Evolutionary conservation across 2,329 filamentous ascomycete genomes (phyloP), one percentile per base, ranked within the genome.

Genomic region (Ascochyta fabae): DNA sequence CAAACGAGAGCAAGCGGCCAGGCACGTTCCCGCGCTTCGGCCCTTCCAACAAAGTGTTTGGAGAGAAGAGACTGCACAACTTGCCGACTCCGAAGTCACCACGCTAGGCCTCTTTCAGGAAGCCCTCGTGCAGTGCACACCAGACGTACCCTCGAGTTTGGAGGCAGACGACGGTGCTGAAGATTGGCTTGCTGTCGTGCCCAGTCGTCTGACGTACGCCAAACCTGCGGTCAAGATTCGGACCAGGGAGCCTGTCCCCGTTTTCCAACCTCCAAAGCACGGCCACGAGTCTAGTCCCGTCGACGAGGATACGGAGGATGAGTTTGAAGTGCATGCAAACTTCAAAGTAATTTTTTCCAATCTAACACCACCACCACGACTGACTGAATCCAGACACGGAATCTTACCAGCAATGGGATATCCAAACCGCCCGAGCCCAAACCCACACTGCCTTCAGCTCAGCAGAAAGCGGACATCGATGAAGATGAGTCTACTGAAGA

Each of bases 21-120:
- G 75, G 60, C 75, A 82, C 59, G 78, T 88, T 33, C 81, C 80
- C 65, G 85, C 85, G 0, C 73, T 86, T 38, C 79, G 77, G 6
- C 71, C 74, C 9, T 88, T 88, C 59, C 77, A 85, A 55, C 77
- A 82, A 59, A 61, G 73, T 19, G 56, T 62, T 3, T 86, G 84
- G 82, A 68, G 56, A 42, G 44, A 64, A 23, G 64, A 68, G 9
- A 74, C 70, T 1, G 64, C 51, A 12, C 61, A 68, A 38, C 48
- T 73, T 56, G 46, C 53, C 3, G 60, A 70, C 31, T 52, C 56
- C 9, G 45, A 67, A 22, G 47, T 73, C 16, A 72, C 63, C 29
- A 69, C 69, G 3, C 51, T 73, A n/a, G 68, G 59, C 19, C 49
- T 74, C 42, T 75, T 75, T 53, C 70, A 73, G 44, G 69, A 75